Evolutionary conservation across 352 stramenopile species (phyloP).

Genomic region (Pythium brachiatum): DNA sequence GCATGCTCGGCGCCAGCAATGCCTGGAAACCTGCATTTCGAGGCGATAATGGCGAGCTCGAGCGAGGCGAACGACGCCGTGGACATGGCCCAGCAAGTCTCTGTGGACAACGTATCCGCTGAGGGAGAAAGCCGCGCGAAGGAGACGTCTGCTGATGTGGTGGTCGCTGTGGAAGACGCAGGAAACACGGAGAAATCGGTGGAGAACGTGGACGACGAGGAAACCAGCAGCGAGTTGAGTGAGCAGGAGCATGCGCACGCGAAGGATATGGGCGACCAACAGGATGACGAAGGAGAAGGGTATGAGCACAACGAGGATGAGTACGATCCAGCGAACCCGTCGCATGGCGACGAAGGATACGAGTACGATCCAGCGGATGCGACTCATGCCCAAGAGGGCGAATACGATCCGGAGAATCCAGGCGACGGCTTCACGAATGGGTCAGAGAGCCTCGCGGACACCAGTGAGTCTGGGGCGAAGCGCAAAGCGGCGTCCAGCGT

Average conservation of each 20-base stretch:
- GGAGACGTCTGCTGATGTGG: neutral
- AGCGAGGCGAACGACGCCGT: neutral
- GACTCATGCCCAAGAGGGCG: conserved; percentile 10
- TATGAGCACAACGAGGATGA: conserved; percentile 27
- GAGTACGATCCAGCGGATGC: conserved; percentile 11
- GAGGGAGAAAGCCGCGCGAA: neutral
- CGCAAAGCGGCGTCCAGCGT: conserved; percentile 17
- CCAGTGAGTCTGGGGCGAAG: conserved; percentile 6
- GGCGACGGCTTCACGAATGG: neutral
- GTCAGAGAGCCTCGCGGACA: neutral
- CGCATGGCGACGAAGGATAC: conserved; percentile 16
- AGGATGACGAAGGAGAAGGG: neutral
- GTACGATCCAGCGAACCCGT: conserved; percentile 32
- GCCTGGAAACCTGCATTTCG: neutral
- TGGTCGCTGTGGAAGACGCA: neutral
- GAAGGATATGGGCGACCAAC: neutral
- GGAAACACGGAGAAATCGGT: conserved; percentile 8
- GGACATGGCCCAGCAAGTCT: neutral
- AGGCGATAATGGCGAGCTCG: conserved; percentile 11
- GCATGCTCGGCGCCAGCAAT: neutral
- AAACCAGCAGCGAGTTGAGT: neutral
- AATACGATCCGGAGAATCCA: conserved; percentile 28
- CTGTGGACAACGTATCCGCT: neutral
- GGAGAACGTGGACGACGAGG: neutral
- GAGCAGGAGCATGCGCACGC: conserved; percentile 7